Evolutionary conservation across 176 grass and related monocot species (phyloP), one percentile per base, ranked within the genome.

Genomic region (Carex cristatella): DNA sequence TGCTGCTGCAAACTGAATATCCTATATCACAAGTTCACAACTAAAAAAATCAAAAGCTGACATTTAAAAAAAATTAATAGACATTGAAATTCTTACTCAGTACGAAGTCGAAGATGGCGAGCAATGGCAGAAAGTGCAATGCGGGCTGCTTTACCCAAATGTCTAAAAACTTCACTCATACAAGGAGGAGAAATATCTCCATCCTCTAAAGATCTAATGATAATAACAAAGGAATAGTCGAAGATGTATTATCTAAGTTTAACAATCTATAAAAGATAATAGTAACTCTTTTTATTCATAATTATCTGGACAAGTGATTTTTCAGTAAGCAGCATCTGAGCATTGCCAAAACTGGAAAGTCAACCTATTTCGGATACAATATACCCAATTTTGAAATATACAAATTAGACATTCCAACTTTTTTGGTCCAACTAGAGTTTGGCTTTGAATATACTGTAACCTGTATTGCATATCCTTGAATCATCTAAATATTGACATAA

Each of bases 101-200:
- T 91, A 53, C 88, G 91, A 14, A 97, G 62, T 51, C 84, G 89
- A 59, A 97, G 91, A 80, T 91, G 88, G 5, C 88, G 84, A 84
- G 91, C 91, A 90, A 93, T 90, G 46, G 94, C 94, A 81, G 46
- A 87, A 28, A 96, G 89, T 13, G 90, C 84, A 81, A 75, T 88
- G 27, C 89, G 94, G 61, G 94, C 89, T 81, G 88, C 81, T 80
- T 91, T 90, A 69, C 91, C 94, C 82, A 97, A 72, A 79, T 83
- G 88, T 85, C 84, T 93, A 54, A 93, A 97, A 83, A 88, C 88
- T 85, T 97, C 94, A 38, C 66, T 60, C 94, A 91, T 90, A 80
- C 94, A 97, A 79, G 94, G 83, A 81, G 94, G 94, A 59, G 86
- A 70, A 64, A 88, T 15, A 14, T 97, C 89, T 81, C 91, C 94